Conservation (phyloP, 805 yeast species). For the Metschnikowia kofuensis region DNA sequence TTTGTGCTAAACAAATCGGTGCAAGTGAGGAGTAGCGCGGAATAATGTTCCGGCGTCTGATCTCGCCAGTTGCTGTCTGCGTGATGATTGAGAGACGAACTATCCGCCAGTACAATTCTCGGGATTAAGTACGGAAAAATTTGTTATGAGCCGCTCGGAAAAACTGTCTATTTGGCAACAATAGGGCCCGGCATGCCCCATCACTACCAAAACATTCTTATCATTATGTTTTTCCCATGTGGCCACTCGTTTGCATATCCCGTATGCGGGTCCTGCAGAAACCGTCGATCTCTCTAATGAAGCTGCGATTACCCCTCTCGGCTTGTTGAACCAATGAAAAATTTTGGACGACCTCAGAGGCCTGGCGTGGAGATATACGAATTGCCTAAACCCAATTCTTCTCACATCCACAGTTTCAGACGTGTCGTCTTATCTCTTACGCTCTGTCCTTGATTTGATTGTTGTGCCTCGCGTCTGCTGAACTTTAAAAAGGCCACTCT, state of each 20-base stretch:
- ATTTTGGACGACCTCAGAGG: slow-evolving; percentile 5
- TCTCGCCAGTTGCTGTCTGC: not conserved
- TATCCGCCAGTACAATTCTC: not conserved
- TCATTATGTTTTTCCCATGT: not conserved
- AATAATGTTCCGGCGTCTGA: not conserved
- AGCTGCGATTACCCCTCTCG: slow-evolving; percentile 13
- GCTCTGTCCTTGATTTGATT: too few species aligned
- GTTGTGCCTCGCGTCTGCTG: not conserved
- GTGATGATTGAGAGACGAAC: not conserved
- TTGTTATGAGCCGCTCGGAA: not conserved
- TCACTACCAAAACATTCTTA: not conserved
- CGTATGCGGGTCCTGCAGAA: slow-evolving; percentile 10
- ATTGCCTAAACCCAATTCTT: slow-evolving; percentile 1
- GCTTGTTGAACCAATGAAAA: slow-evolving; percentile 14
- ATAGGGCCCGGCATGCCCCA: not conserved
- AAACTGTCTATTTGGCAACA: not conserved
- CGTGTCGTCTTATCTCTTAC: not conserved
- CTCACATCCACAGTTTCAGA: slow-evolving; percentile 3
- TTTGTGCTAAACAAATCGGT: not conserved
- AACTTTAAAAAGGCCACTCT: not conserved
- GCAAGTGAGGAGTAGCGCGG: slow-evolving; percentile 9
- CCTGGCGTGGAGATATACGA: slow-evolving; percentile 3
- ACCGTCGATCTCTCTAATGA: slow-evolving; percentile 4
- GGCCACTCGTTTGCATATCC: slow-evolving; percentile 9
- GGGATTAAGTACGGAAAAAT: too few species aligned